Percentiles rank a stretch among this genome's conserved stretches.
Conservation (phyloP, 805 yeast genomes). For the Wickerhamiella nectarea region DNA sequence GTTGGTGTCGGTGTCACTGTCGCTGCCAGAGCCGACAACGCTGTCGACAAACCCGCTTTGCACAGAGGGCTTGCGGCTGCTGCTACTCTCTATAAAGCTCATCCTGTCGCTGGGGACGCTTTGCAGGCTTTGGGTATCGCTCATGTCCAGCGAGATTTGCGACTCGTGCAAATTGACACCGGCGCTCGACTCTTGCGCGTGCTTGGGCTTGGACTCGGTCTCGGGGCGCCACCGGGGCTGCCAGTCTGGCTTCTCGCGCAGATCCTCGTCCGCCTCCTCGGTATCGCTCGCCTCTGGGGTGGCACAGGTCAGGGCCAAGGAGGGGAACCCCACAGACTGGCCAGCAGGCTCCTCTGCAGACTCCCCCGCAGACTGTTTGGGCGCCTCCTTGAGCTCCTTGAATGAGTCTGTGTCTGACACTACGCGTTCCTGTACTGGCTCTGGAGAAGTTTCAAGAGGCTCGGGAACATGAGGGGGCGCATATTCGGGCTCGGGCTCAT, state of each 20-base stretch:
- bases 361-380: not conserved
- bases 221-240: slow-evolving; percentile 9
- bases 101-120: not conserved
- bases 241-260: slow-evolving; percentile 8
- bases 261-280: not conserved
- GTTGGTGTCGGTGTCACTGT: not conserved
- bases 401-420: too few species aligned
- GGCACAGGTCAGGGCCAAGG: slow-evolving; percentile 3
- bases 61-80: not conserved
- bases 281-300: slow-evolving; percentile 6
- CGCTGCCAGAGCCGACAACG: not conserved
- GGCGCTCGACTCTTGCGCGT: not conserved
- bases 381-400: not conserved
- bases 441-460: not conserved
- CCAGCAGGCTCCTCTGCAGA: not conserved
- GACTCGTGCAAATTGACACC: slow-evolving; percentile 6
- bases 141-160: slow-evolving; percentile 6
- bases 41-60: slow-evolving; percentile 4
- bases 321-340: not conserved
- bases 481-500: not conserved
- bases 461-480: not conserved
- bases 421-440: not conserved
- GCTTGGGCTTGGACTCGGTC: not conserved
- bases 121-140: not conserved
- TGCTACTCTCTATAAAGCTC: not conserved